Percentiles rank a stretch among this genome's conserved stretches.
Evolutionary conservation across 169 alveolate species (phyloP).

Genomic region (Cryptosporidium sp.): DNA sequence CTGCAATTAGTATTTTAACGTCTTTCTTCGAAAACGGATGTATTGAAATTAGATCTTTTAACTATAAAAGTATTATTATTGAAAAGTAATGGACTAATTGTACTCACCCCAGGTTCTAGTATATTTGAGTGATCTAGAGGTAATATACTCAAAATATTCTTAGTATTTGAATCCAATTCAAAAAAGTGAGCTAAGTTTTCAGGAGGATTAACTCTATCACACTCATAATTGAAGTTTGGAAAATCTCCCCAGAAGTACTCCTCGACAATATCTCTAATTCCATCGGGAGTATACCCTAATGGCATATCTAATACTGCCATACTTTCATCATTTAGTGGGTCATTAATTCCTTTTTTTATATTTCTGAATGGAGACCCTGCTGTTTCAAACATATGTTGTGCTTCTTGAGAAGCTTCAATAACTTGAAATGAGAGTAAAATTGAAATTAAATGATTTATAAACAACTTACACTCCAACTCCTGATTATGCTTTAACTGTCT

Average conservation of each 20-base stretch:
- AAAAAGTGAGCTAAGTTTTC: constrained; percentile 14
- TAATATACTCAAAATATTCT: background rate
- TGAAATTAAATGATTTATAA: background rate
- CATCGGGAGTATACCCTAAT: constrained; percentile 56
- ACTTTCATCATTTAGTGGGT: constrained; percentile 43
- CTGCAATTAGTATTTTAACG: constrained; percentile 19
- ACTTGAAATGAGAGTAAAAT: constrained; percentile 4
- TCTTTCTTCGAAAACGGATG: background rate
- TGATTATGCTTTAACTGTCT: constrained; percentile 13
- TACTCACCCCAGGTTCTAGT: constrained; percentile 41
- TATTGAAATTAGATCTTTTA: constrained; percentile 5
- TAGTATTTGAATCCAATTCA: constrained; percentile 18
- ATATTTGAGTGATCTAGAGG: background rate
- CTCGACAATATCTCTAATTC: constrained; percentile 60
- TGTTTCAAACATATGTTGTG: constrained; percentile 37
- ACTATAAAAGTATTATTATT: constrained; percentile 26
- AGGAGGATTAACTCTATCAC: constrained; percentile 37
- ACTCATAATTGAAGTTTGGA: constrained; percentile 24
- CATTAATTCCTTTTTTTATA: constrained; percentile 1
- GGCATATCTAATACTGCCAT: constrained; percentile 64
- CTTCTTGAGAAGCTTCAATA: constrained; percentile 58
- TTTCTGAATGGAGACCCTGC: constrained; percentile 65
- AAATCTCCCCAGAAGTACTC: constrained; percentile 69
- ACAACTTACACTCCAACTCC: constrained; percentile 60
- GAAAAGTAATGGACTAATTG: background rate